Evolutionary conservation across 2,329 filamentous ascomycete species (phyloP), one percentile per base, ranked within the genome.

Genomic region (Peltaster fructicola): DNA sequence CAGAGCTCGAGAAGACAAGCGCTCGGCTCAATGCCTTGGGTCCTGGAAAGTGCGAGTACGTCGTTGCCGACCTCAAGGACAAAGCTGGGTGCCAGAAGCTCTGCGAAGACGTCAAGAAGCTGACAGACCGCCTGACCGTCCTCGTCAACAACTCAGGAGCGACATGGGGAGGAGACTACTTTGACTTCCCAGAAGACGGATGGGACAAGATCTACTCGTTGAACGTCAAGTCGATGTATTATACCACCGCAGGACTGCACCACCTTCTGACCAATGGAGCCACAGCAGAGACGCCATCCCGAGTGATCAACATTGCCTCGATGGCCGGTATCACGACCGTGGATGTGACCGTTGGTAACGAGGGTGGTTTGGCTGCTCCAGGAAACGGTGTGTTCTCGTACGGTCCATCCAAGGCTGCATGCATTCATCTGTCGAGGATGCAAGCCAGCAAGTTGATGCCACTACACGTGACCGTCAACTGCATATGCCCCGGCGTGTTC

Each of bases 401-500:
- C 42, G 58, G 63, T 21, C 50, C 58, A 3, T 53, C 47, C 37
- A 64, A 64, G 37, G 57, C 53, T 7, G 59, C 60, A 1, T 47
- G 54, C n/a, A 58, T 67, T 16, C 65, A 70, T 30, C 45, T 68
- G 11, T 66, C 57, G 14, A 59, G 57, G 36, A 54, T 66, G 49
- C 52, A 69, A 13, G 59, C 64, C 0, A 51, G 49, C 3, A 61
- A 66, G 26, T 52, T 69, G 14, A 54, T 59, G 21, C 52, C 56
- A 14, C 46, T 52, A 10, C 61, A 66, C 37, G 56, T 69, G 19
- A 51, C 63, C 3, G 54, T 69, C 29, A 69, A 70, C 37, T 56
- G 51, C 24, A 64, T 70, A 35, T 63, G 64, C 11, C 65, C 63
- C 0, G 61, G 61, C 15, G 51, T 66, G 2, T 69, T 69, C 35